Conservation (phyloP, 2,329 filamentous ascomycete species). For the Ophioceras dolichostomum region DNA sequence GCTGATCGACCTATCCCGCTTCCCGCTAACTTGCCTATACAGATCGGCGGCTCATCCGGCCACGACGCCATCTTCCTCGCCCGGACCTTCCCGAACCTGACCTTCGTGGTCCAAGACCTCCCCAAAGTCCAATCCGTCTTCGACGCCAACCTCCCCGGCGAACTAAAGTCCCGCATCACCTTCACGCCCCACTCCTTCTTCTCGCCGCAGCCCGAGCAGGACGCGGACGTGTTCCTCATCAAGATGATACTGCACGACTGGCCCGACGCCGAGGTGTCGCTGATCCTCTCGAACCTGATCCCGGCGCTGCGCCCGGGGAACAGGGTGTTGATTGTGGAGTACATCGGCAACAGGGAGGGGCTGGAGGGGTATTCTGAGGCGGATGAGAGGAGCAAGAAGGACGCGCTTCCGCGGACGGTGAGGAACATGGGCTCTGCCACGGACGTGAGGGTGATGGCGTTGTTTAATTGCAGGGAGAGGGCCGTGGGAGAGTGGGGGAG, state of each 20-base stretch:
- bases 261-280: constrained; percentile 27
- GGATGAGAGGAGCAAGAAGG: too few relatives aligned
- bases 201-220: constrained; percentile 12
- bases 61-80: constrained; percentile 28
- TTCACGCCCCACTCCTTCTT: constrained; percentile 27
- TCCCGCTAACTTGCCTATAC: neutral
- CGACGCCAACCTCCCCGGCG: constrained; percentile 45
- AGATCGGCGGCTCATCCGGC: constrained; percentile 11
- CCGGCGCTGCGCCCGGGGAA: constrained; percentile 31
- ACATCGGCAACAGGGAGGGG: constrained; percentile 1
- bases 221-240: constrained; percentile 38
- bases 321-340: constrained; percentile 22
- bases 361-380: too few relatives aligned
- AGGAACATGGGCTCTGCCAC: constrained; percentile 2
- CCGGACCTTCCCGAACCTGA: constrained; percentile 25
- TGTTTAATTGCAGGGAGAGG: constrained; percentile 9
- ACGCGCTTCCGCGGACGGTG: neutral
- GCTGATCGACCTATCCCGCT: too few relatives aligned
- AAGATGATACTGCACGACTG: constrained; percentile 45
- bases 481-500: constrained; percentile 9
- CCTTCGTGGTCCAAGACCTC: constrained; percentile 32
- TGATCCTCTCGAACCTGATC: constrained; percentile 24
- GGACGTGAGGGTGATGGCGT: constrained; percentile 6
- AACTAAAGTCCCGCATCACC: constrained; percentile 25
- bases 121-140: constrained; percentile 21